These are phyloP conservation scores for Auxenochlorella pyrenoidosa DNA, from an alignment of 139 green algal genomes.

Conservation along the genomic window DNA sequence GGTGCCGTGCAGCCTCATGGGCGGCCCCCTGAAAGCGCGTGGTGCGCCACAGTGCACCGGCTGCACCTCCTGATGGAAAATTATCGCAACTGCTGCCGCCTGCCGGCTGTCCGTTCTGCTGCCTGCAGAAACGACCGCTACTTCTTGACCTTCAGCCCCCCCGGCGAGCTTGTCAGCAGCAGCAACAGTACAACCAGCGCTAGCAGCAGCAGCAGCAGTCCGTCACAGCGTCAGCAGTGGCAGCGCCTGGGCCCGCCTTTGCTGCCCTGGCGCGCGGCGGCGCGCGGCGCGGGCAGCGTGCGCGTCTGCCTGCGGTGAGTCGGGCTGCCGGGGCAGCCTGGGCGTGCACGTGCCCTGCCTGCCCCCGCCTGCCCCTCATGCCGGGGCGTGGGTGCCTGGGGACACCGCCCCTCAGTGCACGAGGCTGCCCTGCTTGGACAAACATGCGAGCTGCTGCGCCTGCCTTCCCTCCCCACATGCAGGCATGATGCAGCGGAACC, in stretches of 20 bases:
- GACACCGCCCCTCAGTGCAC: not conserved
- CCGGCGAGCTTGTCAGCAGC: not conserved
- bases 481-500: slow-evolving; percentile 15
- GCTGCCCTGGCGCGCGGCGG: not conserved
- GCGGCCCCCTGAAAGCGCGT: too few relatives aligned
- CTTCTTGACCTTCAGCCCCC: slow-evolving; percentile 21
- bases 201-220: not conserved
- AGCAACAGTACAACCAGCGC: not conserved
- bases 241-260: not conserved
- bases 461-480: not conserved
- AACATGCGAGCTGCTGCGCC: not conserved
- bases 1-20: too few relatives aligned
- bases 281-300: not conserved
- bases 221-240: not conserved
- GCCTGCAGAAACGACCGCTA: slow-evolving; percentile 16
- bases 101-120: not conserved
- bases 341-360: not conserved
- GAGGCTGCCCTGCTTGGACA: not conserved
- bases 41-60: not conserved
- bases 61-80: too few relatives aligned
- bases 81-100: too few relatives aligned
- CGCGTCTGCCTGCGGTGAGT: slow-evolving; percentile 17
- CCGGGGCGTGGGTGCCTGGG: too few relatives aligned
- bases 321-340: not conserved
- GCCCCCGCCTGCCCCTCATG: not conserved